These are phyloP conservation scores for Piper longum DNA, from an alignment of 164 flowering plant genomes.

Conservation along the genomic window DNA sequence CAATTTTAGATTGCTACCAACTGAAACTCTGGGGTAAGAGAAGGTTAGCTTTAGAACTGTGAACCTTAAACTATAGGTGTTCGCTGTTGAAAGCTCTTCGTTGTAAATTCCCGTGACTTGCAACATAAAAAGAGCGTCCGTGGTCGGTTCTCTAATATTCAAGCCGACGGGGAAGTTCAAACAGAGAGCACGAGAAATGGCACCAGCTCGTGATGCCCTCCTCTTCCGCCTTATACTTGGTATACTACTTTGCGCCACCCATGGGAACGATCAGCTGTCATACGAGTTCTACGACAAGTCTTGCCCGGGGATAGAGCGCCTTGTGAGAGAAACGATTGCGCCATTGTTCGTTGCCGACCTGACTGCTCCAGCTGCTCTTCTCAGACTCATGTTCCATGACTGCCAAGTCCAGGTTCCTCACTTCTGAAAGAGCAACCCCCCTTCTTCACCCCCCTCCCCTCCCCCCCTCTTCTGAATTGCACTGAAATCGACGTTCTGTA, in stretches of 20 bases:
- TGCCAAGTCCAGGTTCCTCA: constrained; percentile 49
- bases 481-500: background rate
- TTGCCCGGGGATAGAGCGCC: constrained; percentile 38
- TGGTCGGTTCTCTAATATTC: background rate
- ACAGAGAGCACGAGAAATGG: background rate
- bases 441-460: background rate
- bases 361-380: constrained; percentile 30
- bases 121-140: background rate
- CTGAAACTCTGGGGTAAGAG: background rate
- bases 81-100: too few relatives aligned
- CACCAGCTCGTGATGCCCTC: background rate
- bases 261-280: constrained; percentile 13
- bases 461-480: background rate
- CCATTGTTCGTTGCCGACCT: constrained; percentile 24
- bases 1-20: background rate
- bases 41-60: background rate
- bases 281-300: constrained; percentile 26
- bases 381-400: constrained; percentile 55
- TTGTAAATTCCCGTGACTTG: background rate
- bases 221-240: background rate
- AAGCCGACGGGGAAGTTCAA: background rate
- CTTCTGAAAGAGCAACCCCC: background rate
- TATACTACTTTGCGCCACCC: background rate
- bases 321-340: constrained; percentile 21
- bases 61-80: too few relatives aligned